Evolutionary conservation across 2,329 filamentous ascomycete species (phyloP), one percentile per base, ranked within the genome.

Genomic region (Chaetomiaceae sp.): DNA sequence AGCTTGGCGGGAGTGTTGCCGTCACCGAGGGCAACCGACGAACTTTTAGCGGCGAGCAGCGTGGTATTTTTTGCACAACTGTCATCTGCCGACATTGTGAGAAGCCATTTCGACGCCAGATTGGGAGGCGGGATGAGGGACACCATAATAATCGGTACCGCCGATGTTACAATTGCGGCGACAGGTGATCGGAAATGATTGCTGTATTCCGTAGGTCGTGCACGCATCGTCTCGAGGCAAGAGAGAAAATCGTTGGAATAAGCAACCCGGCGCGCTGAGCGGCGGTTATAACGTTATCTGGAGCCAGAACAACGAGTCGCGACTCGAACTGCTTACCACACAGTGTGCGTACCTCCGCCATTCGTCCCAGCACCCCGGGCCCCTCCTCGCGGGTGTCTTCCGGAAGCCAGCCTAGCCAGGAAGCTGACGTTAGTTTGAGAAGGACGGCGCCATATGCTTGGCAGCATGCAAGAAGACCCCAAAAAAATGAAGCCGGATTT

Each of bases 61-160:
- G 36, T 42, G 32, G 47, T 42, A 42, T 47, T 25, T n/a, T n/a
- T 25, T 44, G 25, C 45, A 38, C 33, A 49, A 36, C 16, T 1
- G 5, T 13, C 20, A 54, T 44, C 42, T 51, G 47, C 52, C 52
- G 48, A 54, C 32, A 50, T 54, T 42, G n/a, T 8, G 47, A 54
- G 36, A 42, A 21, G 29, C 52, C 36, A 36, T 54, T 42, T 42
- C 47, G 38, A 37, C 48, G 21, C 52, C 52, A 4, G 38, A 47
- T 43, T 5, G 6, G 49, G 47, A 14, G 27, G 20, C n/a, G 29
- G 16, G 7, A n/a, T 29, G n/a, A n/a, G 7, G 21, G 13, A 9
- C 18, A 6, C 21, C 4, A 44, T 29, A 44, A 32, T 42, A 20
- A 37, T 29, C 25, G 30, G 8, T 13, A 16, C n/a, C 11, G n/a